Evolutionary conservation across 345 rosid genomes (phyloP), one percentile per base, ranked within the genome.

Genomic region (Syzygium oleosum): DNA sequence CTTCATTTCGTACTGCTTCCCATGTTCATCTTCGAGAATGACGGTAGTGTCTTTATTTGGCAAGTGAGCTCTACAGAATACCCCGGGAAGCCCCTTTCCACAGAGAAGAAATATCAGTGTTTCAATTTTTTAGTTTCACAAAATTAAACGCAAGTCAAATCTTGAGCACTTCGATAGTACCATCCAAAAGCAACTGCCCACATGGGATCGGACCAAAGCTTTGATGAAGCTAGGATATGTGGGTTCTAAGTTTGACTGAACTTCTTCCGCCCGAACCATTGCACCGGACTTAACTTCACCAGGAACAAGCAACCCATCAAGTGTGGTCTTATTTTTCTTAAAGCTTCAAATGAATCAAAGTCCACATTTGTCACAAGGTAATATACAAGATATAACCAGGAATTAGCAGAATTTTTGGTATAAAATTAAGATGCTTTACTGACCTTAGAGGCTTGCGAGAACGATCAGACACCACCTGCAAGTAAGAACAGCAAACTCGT

Each of bases 31-130:
- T 90, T 91, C 94, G 91, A 97, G 90, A 84, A 88, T 87, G 41
- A 97, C 85, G 2, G 88, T 89, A 63, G 93, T 68, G 87, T 95
- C 98, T 49, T 90, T 91, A 55, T 65, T 88, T 12, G 93, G 93
- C 52, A 97, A 92, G 85, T 95, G 91, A 43, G 90, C 88, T 89
- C 92, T 94, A 86, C 97, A 94, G 92, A 97, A 97, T 23, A 90
- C 89, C 78, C 90, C 95, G n/a, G 99, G 98, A 91, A 97, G 95
- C 53, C 98, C 98, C 99, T 96, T 87, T 58, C 88, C 17, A 86
- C 52, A 31, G 61, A 85, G 86, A 27, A 85, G 21, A 73, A 78
- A 87, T 79, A 31, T 56, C 61, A 84, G 34, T 85, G 16, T 25
- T 43, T 85, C 43, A 63, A 51, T 0, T 31, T 86, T 86, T 31